Percentiles rank a stretch among this genome's conserved stretches.
Evolutionary conservation across 2,329 filamentous ascomycete species (phyloP).

Genomic region (Aspergillus tanneri): DNA sequence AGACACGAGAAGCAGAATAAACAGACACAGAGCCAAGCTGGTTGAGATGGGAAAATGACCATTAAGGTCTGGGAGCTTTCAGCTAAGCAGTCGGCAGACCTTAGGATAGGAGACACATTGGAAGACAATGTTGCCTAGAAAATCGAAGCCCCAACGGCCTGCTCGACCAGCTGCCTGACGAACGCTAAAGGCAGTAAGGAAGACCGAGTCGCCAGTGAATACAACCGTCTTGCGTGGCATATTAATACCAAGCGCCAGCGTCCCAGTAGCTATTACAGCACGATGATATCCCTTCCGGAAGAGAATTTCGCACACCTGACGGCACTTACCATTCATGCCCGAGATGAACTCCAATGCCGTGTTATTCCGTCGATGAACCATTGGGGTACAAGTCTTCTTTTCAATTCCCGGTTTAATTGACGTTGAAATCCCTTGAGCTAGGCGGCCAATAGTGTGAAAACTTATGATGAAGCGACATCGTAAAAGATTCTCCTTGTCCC

Average conservation of each 20-base stretch:
- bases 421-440: too few relatives aligned
- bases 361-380: conserved; percentile 60
- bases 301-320: conserved; percentile 56
- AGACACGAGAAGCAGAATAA: conserved; percentile 66
- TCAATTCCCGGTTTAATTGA: too few relatives aligned
- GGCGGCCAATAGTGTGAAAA: too few relatives aligned
- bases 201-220: conserved; percentile 71
- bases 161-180: conserved; percentile 75
- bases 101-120: conserved; percentile 62
- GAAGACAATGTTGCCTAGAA: conserved; percentile 79
- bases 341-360: conserved; percentile 76
- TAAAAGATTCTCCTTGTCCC: too few relatives aligned
- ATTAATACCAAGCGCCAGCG: conserved; percentile 74
- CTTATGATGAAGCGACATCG: too few relatives aligned
- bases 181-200: conserved; percentile 72
- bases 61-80: conserved; percentile 68
- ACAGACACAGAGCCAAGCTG: conserved; percentile 67
- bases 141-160: conserved; percentile 75
- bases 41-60: conserved; percentile 79
- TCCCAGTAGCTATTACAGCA: conserved; percentile 73
- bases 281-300: conserved; percentile 53
- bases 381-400: conserved; percentile 47
- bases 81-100: conserved; percentile 68
- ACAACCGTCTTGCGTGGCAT: conserved; percentile 82
- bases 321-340: conserved; percentile 75